phyloP scores from a whole-genome alignment of 345 rosid genomes.

The Bruguiera parviflora region DNA sequence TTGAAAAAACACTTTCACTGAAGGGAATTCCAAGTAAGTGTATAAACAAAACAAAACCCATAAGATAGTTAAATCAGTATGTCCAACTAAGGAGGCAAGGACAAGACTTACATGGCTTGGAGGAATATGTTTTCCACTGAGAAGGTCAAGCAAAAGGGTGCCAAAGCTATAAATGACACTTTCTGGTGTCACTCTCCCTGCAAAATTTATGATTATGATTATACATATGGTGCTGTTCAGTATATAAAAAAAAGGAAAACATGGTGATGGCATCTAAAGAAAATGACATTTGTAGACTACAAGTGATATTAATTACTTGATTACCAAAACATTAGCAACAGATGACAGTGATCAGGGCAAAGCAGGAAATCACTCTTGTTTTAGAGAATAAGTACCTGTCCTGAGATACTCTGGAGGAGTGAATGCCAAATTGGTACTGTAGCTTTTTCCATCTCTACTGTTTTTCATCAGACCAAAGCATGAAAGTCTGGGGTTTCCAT shows the following conservation, averaged over 20 bases:
- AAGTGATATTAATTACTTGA: slow-evolving; percentile 6
- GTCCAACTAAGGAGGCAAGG: background rate
- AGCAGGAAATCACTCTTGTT: background rate
- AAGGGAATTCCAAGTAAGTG: background rate
- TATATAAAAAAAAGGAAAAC: background rate
- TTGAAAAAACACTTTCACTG: too few species aligned
- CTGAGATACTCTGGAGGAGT: slow-evolving; percentile 89
- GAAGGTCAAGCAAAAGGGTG: slow-evolving; percentile 84
- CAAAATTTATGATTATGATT: slow-evolving; percentile 21
- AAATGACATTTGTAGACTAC: background rate
- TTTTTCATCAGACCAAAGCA: slow-evolving; percentile 98
- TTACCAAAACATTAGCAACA: background rate
- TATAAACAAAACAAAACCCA: background rate
- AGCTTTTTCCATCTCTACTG: slow-evolving; percentile 89
- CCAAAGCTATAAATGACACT: slow-evolving; percentile 93
- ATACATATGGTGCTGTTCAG: background rate
- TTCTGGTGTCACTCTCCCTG: slow-evolving; percentile 84
- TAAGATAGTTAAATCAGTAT: background rate
- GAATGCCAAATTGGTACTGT: slow-evolving; percentile 85
- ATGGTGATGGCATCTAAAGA: background rate
- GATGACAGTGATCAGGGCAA: background rate
- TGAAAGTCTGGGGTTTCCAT: slow-evolving; percentile 86
- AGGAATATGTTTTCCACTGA: slow-evolving; percentile 95
- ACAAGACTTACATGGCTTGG: slow-evolving; percentile 76
- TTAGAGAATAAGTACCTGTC: slow-evolving; percentile 45